Conservation (phyloP, 352 stramenopile species). For the Globisporangium camurandrum region DNA sequence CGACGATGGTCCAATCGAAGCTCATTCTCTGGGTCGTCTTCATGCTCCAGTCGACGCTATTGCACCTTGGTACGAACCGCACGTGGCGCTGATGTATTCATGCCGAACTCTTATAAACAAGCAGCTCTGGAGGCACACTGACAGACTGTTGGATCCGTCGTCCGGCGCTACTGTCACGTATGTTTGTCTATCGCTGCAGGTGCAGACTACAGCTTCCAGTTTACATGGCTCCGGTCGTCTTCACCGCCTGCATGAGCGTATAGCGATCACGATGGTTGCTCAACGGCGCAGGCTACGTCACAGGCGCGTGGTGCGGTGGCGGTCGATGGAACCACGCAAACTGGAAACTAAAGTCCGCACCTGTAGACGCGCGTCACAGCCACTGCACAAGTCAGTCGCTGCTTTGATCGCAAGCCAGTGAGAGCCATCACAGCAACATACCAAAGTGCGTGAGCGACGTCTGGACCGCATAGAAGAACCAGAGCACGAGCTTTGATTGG, state of each 20-base stretch:
- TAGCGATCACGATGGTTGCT: no score
- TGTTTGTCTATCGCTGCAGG: no score
- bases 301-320: no score
- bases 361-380: not conserved
- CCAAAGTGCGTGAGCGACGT: slow-evolving; percentile 4
- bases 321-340: not conserved
- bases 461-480: slow-evolving; percentile 17
- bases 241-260: no score
- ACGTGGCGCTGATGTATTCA: not conserved
- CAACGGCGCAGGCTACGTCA: no score
- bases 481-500: slow-evolving; percentile 27
- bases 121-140: no score
- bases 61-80: slow-evolving; percentile 29
- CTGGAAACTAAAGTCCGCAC: slow-evolving; percentile 2
- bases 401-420: not conserved
- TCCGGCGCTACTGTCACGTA: no score
- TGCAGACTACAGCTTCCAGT: no score
- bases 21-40: slow-evolving; percentile 40
- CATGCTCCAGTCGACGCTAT: slow-evolving; percentile 18
- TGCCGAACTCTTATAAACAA: no score
- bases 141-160: no score
- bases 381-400: not conserved
- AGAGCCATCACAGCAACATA: not conserved
- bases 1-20: slow-evolving; percentile 22
- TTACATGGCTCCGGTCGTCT: no score